Evolutionary conservation across 2,329 filamentous ascomycete species (phyloP).

Genomic region (Shiraia bambusicola): DNA sequence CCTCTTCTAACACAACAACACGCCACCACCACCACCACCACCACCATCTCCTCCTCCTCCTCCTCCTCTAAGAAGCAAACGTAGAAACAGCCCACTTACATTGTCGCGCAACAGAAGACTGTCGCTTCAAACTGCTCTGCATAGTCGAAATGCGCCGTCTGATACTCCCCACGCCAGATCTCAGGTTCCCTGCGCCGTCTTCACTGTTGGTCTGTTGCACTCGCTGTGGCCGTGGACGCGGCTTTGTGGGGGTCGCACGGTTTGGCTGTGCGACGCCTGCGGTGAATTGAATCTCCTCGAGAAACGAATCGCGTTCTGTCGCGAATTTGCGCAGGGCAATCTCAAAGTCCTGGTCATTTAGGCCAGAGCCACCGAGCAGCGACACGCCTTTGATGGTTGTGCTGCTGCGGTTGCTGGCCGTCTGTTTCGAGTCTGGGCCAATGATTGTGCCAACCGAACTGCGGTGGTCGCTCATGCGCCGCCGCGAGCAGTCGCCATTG

Average conservation of each 20-base stretch:
- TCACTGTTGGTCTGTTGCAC: constrained; percentile 58
- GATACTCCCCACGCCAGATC: constrained; percentile 76
- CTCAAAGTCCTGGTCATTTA: constrained; percentile 87
- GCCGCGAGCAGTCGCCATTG: constrained; percentile 39
- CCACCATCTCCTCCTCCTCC: no score
- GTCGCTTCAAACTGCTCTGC: constrained; percentile 83
- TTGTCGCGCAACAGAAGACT: constrained; percentile 73
- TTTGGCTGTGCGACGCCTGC: constrained; percentile 65
- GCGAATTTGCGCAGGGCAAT: constrained; percentile 91
- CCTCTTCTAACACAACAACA: no score
- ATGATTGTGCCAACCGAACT: constrained; percentile 56
- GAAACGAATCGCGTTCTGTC: constrained; percentile 87
- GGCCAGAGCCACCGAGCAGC: constrained; percentile 42
- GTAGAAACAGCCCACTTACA: constrained; percentile 64
- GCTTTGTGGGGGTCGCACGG: constrained; percentile 58
- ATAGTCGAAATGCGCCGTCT: constrained; percentile 93
- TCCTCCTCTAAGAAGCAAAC: no score
- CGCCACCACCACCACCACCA: background rate
- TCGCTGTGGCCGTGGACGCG: constrained; percentile 77
- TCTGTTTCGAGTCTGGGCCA: constrained; percentile 47
- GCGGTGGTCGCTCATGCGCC: constrained; percentile 50
- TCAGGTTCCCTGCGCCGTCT: constrained; percentile 56
- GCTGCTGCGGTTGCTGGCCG: constrained; percentile 66
- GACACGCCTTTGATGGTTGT: constrained; percentile 59
- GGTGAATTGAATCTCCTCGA: constrained; percentile 87